Base-by-base conservation (phyloP, 495 filamentous ascomycete genomes). In the Penicillium psychrofluorescens region DNA sequence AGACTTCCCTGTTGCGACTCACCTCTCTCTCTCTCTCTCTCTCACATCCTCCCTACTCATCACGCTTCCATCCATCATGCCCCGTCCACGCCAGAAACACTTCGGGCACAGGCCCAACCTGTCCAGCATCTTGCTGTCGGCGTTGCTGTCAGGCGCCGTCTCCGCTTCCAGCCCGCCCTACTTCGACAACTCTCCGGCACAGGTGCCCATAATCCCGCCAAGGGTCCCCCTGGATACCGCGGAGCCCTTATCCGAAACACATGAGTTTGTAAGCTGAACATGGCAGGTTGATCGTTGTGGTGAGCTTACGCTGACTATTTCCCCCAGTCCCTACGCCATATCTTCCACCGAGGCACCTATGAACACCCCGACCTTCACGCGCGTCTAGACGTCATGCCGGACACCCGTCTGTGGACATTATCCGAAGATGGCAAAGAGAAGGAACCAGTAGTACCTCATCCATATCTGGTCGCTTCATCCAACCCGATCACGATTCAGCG, bases 321-420 rank as follows among this genome's bases (percentile, higher is more conserved):
- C 28, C 22, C 2, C 22, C 22, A 92, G 84, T 85, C 78, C 7
- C 74, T 98, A 47, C 83, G 86, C 49, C 92, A 97, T 64, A 81
- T 97, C 42, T 89, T 88, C 65, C 89, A 92, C 55, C 91, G 95
- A 59, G 92, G 89, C 6, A 81, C 85, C 38, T 67, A 75, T 59
- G 66, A 79, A 50, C 76, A 95, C 48, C 87, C 87, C 7, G 64
- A 77, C 12, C 77, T 94, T 12, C 85, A 95, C 55, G 72, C 78
- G 34, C 81, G 80, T 53, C 71, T 84, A 34, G 89, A 96, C 61
- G 68, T 96, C 40, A 66, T 76, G 11, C 62, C 77, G 4, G 71
- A 82, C 11, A 82, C 85, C 6, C 61, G 68, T 40, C 63, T 89
- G 28, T 81, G 69, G 71, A 68, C 86, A 40, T 59, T 79, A 28